phyloP scores from a whole-genome alignment of 2,329 filamentous ascomycete species.

The Neonectria magnoliae region DNA sequence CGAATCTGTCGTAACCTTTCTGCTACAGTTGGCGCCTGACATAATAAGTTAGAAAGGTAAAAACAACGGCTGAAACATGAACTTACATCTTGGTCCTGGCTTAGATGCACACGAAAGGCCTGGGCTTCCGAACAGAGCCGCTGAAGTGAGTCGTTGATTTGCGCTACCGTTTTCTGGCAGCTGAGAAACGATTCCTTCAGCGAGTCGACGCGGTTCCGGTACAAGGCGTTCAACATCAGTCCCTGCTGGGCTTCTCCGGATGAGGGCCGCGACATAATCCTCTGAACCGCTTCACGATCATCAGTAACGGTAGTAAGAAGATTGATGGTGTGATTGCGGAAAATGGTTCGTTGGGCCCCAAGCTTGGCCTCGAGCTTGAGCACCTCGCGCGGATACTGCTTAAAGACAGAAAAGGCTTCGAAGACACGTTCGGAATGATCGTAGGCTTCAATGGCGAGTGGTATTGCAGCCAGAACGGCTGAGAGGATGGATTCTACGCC shows the following conservation, averaged over 20 bases:
- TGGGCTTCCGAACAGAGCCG: neutral
- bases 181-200: neutral
- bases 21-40: neutral
- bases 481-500: conserved; percentile 3
- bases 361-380: neutral
- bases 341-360: neutral
- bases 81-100: neutral
- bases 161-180: neutral
- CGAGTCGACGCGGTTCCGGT: neutral
- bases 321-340: neutral
- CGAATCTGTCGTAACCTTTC: neutral
- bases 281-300: neutral
- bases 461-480: neutral
- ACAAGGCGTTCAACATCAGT: neutral
- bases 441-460: conserved; percentile 5
- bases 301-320: neutral
- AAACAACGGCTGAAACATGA: neutral
- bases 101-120: neutral
- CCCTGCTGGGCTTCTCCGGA: neutral
- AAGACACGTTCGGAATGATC: neutral
- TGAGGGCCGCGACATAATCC: neutral
- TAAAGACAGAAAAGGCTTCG: neutral
- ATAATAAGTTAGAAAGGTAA: neutral
- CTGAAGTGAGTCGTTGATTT: neutral
- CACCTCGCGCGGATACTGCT: neutral